phyloP scores from a whole-genome alignment of 2,329 filamentous ascomycete genomes.

The Aspergillus hortae region DNA sequence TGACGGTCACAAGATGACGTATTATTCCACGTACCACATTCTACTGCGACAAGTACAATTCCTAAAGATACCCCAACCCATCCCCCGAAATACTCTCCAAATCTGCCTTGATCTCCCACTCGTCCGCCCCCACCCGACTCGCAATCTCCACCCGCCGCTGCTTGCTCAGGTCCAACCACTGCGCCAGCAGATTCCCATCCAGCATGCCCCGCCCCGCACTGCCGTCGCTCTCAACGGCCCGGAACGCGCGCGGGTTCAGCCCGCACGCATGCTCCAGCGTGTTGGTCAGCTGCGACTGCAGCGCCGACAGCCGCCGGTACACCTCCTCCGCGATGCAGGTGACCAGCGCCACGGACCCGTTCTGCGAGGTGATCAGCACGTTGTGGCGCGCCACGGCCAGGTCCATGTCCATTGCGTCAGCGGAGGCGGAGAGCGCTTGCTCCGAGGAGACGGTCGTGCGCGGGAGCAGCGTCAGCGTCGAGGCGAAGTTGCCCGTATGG shows the following conservation, averaged over 20 bases:
- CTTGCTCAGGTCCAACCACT: slow-evolving; percentile 73
- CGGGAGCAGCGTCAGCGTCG: slow-evolving; percentile 71
- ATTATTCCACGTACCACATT: too few relatives aligned
- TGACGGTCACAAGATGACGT: too few relatives aligned
- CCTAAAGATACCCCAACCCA: slow-evolving; percentile 51
- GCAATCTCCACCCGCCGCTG: slow-evolving; percentile 70
- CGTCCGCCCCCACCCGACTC: slow-evolving; percentile 65
- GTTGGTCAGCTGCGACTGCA: slow-evolving; percentile 75
- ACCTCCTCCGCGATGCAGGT: slow-evolving; percentile 73
- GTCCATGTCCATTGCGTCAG: slow-evolving; percentile 38
- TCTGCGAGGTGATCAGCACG: slow-evolving; percentile 69
- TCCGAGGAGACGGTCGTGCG: slow-evolving; percentile 54
- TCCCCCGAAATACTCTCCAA: slow-evolving; percentile 63
- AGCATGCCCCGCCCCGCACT: slow-evolving; percentile 62
- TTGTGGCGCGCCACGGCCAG: slow-evolving; percentile 39
- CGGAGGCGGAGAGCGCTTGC: slow-evolving; percentile 28
- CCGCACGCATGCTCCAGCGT: slow-evolving; percentile 73
- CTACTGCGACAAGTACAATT: too few relatives aligned
- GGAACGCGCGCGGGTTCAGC: slow-evolving; percentile 78
- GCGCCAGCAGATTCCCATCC: slow-evolving; percentile 70
- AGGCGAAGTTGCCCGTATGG: slow-evolving; percentile 75
- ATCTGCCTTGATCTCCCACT: slow-evolving; percentile 67
- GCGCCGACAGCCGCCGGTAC: slow-evolving; percentile 78
- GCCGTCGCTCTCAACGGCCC: slow-evolving; percentile 53
- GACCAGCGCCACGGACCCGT: slow-evolving; percentile 73